Evolutionary conservation across 495 filamentous ascomycete genomes (phyloP).

Genomic region (Lasiosphaeria miniovina): DNA sequence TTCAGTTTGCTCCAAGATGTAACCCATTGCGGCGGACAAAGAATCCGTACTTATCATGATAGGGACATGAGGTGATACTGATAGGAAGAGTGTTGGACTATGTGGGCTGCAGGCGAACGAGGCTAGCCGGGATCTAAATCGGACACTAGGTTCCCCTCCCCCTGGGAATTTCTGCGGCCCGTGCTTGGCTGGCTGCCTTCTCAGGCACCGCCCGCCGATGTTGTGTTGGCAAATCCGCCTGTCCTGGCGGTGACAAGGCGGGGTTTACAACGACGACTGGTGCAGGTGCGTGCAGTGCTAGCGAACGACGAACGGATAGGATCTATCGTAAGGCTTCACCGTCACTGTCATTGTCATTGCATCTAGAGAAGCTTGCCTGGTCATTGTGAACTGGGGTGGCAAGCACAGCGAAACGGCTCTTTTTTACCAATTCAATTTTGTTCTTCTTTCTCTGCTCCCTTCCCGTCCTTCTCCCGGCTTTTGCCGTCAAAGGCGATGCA

Average conservation of each 20-base stretch:
- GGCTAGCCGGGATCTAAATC: background rate
- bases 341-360: background rate
- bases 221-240: background rate
- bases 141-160: background rate
- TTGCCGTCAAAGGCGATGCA: background rate
- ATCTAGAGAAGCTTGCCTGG: background rate
- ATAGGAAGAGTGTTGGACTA: no score
- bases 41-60: no score
- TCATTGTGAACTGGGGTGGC: background rate
- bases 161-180: background rate
- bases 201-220: background rate
- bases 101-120: background rate
- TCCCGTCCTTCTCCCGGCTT: background rate
- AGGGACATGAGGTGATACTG: no score
- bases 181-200: background rate
- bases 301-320: no score
- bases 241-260: background rate
- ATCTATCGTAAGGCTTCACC: background rate
- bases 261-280: background rate
- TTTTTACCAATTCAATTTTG: background rate
- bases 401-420: no score
- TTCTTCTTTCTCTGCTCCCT: background rate
- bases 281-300: background rate
- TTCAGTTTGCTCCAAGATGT: no score
- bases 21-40: no score